Evolutionary conservation across 2,329 filamentous ascomycete species (phyloP), one percentile per base, ranked within the genome.

Genomic region (Cylindrodendrum hubeiense): DNA sequence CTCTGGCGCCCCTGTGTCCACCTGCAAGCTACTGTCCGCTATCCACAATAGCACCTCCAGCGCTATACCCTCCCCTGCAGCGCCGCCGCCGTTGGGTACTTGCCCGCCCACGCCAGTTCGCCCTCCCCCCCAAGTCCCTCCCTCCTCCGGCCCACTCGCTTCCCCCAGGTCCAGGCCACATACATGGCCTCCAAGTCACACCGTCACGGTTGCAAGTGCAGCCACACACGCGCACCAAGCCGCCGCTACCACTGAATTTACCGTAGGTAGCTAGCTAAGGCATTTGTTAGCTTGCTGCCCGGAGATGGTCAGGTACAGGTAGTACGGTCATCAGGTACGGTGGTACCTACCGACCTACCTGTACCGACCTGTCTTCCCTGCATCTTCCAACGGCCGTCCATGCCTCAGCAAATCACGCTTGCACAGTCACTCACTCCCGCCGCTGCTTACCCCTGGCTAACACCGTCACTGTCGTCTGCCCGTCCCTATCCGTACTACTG

Each of bases 181-280:
- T n/a, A 30, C 44, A 51, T 50, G 28, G 41, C 21, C 28, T 7
- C 33, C n/a, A 24, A 22, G 41, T 53, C 51, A 43, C 34, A 51
- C 60, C 44, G 52, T 62, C 51, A 55, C 44, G 22, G 59, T 56
- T 49, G 52, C 52, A 62, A 44, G 44, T 53, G 50, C 43, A 46
- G 50, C 51, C 58, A 24, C 50, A 39, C n/a, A 39, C 37, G 37
- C n/a, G n/a, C n/a, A n/a, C n/a, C n/a, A n/a, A n/a, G n/a, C n/a
- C n/a, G n/a, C 28, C 28, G 28, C 28, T 30, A 30, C 28, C 28
- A 30, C n/a, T n/a, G 28, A 30, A 30, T 30, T 30, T 10, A 30
- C 9, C 9, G 9, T 30, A 30, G 28, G 9, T 30, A 30, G 28
- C 28, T 30, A 30, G 28, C 8, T 9, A 30, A 30, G 9, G 4